Evolutionary conservation across 2,329 filamentous ascomycete genomes (phyloP), one percentile per base, ranked within the genome.

Genomic region (Chaetomium sp.): DNA sequence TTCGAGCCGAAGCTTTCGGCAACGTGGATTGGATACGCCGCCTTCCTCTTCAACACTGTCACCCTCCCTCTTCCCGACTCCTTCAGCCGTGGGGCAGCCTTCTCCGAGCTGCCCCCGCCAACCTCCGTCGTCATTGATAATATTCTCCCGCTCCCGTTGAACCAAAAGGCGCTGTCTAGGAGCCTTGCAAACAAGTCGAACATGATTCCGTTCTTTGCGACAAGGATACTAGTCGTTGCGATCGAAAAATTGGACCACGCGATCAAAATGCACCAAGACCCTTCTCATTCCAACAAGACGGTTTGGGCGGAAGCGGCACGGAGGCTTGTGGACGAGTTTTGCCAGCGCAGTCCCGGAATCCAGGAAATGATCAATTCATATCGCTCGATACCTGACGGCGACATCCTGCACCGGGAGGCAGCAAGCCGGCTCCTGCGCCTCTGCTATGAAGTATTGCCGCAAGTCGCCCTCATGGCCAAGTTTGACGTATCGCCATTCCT

Each of bases 11-110:
- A 96, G 67, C 78, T 95, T 5, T 94, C 91, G 3, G 86, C 91
- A 45, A 94, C 91, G 0, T 99, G 94, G 94, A 88, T 97, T 62
- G 91, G 92, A 43, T 96, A 95, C 68, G 90, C 91, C 0, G 85
- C 91, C 0, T 89, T 97, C 59, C 73, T 99, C 5, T 95, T 95
- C 70, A 88, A 87, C 58, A 83, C 86, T 1, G 84, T 96, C 46
- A 81, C 86, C 55, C 75, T 95, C 38, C 83, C 86, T 1, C 76
- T 96, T 2, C 91, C 91, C 2, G 68, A 74, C 33, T 81, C 80
- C 58, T 89, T 92, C 66, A 90, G 90, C 10, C 82, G 85, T 62
- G 76, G 76, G 42, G 77, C 80, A 10, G 77, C 76, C 43, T 86
- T 83, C 60, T 82, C 84, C 32, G 71, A 76, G 14, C 74, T 85